A percentile compares a stretch with the other conserved stretches of the same genome.
These are phyloP conservation scores for Fusarium sp. DNA, from an alignment of 2,329 filamentous ascomycete species.

Conservation along the genomic window DNA sequence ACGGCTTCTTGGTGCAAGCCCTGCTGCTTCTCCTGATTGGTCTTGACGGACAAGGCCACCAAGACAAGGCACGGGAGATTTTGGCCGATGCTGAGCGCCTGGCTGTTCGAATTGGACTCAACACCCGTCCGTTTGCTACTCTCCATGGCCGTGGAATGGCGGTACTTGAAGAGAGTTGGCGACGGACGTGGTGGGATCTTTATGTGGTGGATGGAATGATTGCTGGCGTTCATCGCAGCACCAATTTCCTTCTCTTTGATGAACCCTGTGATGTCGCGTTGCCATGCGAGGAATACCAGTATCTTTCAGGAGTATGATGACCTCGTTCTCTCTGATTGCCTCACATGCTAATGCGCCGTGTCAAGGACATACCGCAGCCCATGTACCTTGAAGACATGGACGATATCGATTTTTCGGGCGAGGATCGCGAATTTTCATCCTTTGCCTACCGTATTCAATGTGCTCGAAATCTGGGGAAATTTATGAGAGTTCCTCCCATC, in stretches of 20 bases:
- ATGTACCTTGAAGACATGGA: constrained; percentile 78
- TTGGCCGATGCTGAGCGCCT: constrained; percentile 73
- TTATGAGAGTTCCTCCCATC: constrained; percentile 67
- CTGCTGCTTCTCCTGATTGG: constrained; percentile 78
- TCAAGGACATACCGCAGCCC: constrained; percentile 64
- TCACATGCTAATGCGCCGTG: constrained; percentile 20
- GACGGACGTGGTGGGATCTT: constrained; percentile 88
- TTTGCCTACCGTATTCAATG: constrained; percentile 86
- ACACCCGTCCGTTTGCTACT: constrained; percentile 71
- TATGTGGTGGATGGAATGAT: constrained; percentile 86
- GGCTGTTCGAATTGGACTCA: constrained; percentile 78
- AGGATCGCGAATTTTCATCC: constrained; percentile 77
- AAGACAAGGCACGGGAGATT: constrained; percentile 71
- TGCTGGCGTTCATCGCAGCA: constrained; percentile 77
- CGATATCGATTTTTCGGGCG: constrained; percentile 73
- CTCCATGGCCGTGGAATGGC: constrained; percentile 69
- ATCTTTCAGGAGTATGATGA: constrained; percentile 62
- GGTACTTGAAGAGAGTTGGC: constrained; percentile 80
- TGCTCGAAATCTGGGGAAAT: constrained; percentile 76
- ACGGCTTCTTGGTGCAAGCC: constrained; percentile 76
- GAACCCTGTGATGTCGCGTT: constrained; percentile 72
- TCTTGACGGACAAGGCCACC: constrained; percentile 77
- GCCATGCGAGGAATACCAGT: constrained; percentile 84
- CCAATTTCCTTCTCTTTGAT: constrained; percentile 73
- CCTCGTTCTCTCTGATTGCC: neutral